Evolutionary conservation across 495 filamentous ascomycete species (phyloP).

Genomic region (Penicillium tannophilum): DNA sequence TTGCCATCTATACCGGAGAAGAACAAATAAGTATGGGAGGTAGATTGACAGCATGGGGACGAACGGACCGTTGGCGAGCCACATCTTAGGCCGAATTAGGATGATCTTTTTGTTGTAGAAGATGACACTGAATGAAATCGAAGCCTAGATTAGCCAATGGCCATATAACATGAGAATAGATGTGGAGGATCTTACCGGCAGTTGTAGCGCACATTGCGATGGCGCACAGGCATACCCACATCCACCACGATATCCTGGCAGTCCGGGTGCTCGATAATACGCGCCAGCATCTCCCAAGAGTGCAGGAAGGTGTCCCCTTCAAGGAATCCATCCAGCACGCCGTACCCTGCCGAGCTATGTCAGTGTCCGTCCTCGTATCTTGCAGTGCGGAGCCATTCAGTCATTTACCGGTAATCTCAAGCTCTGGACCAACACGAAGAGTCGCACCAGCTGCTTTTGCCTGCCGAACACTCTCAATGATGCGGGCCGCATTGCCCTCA

Average conservation of each 20-base stretch:
- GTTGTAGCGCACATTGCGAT: conserved; percentile 73
- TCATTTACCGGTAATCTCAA: conserved; percentile 57
- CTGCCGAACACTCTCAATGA: conserved; percentile 70
- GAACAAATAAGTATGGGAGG: conserved; percentile 4
- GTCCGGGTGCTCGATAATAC: conserved; percentile 55
- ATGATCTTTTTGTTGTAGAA: conserved; percentile 67
- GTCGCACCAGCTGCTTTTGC: conserved; percentile 71
- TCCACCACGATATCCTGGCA: conserved; percentile 80
- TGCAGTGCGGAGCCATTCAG: conserved; percentile 21
- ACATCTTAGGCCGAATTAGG: conserved; percentile 82
- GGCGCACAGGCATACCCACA: conserved; percentile 66
- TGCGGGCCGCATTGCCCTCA: conserved; percentile 74
- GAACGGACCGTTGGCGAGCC: conserved; percentile 68
- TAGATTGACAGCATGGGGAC: not conserved
- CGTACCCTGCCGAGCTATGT: conserved; percentile 56
- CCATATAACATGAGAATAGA: conserved; percentile 26
- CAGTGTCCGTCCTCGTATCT: conserved; percentile 32
- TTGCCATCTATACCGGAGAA: conserved; percentile 35
- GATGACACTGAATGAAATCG: conserved; percentile 47
- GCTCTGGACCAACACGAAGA: conserved; percentile 77
- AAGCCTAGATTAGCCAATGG: conserved; percentile 57
- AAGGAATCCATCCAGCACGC: conserved; percentile 43
- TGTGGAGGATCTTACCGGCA: conserved; percentile 47
- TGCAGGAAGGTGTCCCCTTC: conserved; percentile 59
- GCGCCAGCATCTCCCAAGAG: conserved; percentile 70